These are phyloP conservation scores for Aciculoconidium aculeatum DNA, from an alignment of 805 yeast genomes.

Conservation along the genomic window DNA sequence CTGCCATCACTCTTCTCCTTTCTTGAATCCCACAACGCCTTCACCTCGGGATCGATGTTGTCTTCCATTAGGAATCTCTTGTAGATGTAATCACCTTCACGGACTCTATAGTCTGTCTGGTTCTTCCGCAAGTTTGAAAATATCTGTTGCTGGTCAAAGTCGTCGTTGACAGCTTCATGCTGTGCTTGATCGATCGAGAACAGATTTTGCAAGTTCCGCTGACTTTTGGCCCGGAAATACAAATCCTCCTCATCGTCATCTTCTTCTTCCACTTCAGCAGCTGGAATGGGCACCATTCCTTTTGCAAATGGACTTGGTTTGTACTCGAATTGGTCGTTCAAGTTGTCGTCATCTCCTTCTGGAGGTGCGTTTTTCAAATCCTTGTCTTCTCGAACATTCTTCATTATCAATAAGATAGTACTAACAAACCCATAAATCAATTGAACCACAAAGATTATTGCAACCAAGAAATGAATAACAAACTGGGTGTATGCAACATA, in stretches of 20 bases:
- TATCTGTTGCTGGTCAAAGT: constrained; percentile 5
- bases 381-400: constrained; percentile 3
- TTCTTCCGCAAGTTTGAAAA: constrained; percentile 12
- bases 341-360: neutral
- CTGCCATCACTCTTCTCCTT: too few relatives aligned
- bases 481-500: constrained; percentile 41
- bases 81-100: constrained; percentile 56
- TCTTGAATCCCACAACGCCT: constrained; percentile 47
- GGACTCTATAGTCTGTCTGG: constrained; percentile 46
- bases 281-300: constrained; percentile 6
- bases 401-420: constrained; percentile 20
- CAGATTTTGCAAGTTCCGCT: constrained; percentile 6
- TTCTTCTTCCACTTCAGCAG: constrained; percentile 6
- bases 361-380: too few relatives aligned
- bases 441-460: constrained; percentile 23
- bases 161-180: constrained; percentile 1
- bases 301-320: constrained; percentile 12
- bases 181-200: neutral
- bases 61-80: constrained; percentile 33
- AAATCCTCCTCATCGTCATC: constrained; percentile 11
- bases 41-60: constrained; percentile 47
- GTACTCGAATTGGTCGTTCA: constrained; percentile 20
- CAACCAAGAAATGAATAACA: constrained; percentile 31
- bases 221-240: constrained; percentile 14
- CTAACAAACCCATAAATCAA: constrained; percentile 22